Conservation (phyloP, 352 stramenopile genomes). For the Phytophthora pisi region DNA sequence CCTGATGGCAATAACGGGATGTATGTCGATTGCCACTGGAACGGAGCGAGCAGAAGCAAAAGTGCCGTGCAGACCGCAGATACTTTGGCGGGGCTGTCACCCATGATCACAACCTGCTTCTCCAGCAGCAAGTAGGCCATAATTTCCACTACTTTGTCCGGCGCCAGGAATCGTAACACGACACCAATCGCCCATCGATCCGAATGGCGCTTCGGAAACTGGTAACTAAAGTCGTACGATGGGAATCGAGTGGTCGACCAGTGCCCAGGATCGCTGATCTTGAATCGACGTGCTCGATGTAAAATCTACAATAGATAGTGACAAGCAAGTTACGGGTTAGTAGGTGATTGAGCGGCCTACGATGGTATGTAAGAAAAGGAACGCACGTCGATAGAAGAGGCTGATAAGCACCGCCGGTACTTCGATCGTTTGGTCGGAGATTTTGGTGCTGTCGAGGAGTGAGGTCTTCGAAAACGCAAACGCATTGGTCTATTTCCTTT, state of each 20-base stretch:
- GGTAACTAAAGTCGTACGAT: slow-evolving; percentile 71
- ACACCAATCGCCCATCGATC: slow-evolving; percentile 79
- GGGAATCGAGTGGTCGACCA: slow-evolving; percentile 69
- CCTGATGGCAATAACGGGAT: slow-evolving; percentile 78
- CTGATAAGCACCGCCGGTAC: slow-evolving; percentile 25
- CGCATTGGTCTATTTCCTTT: slow-evolving; percentile 63
- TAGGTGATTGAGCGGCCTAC: not conserved
- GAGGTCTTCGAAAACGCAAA: slow-evolving; percentile 60
- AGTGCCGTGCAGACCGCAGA: slow-evolving; percentile 75
- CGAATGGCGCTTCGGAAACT: slow-evolving; percentile 73
- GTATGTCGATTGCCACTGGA: slow-evolving; percentile 90
- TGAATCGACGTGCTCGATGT: slow-evolving; percentile 61
- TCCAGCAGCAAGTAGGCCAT: slow-evolving; percentile 75
- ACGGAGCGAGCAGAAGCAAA: slow-evolving; percentile 73
- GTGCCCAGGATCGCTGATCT: slow-evolving; percentile 68
- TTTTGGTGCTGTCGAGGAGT: slow-evolving; percentile 19
- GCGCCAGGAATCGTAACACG: slow-evolving; percentile 61
- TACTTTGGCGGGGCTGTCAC: slow-evolving; percentile 66
- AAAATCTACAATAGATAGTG: slow-evolving; percentile 52
- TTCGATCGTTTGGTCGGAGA: slow-evolving; percentile 14
- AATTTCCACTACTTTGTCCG: slow-evolving; percentile 72
- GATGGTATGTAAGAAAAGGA: not conserved
- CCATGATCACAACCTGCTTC: slow-evolving; percentile 84
- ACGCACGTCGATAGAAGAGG: slow-evolving; percentile 39
- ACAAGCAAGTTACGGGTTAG: not conserved